Evolutionary conservation across 306 rosid genomes (phyloP).

Genomic region (Castanea mollissima): DNA sequence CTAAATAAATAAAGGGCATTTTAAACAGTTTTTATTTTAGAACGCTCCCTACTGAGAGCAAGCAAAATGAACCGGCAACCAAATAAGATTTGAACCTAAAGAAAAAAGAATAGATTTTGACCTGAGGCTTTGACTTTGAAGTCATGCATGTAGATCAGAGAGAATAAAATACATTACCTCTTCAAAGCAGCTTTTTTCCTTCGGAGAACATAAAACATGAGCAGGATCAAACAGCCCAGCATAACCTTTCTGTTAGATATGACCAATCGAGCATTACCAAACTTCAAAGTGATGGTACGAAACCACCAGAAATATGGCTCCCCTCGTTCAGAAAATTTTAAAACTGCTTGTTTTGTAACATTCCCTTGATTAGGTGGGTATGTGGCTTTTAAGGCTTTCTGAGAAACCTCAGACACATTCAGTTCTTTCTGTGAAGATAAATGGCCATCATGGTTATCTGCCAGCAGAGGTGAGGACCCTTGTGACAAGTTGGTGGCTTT

Average conservation of each 20-base stretch:
- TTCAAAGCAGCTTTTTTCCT: constrained; percentile 56
- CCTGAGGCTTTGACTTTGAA: not conserved
- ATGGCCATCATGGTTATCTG: constrained; percentile 29
- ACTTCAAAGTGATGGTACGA: constrained; percentile 58
- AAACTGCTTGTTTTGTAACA: constrained; percentile 36
- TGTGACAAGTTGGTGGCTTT: constrained; percentile 45
- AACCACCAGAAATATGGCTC: constrained; percentile 68
- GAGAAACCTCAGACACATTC: constrained; percentile 19
- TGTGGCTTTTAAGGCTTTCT: constrained; percentile 25
- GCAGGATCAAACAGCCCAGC: constrained; percentile 57
- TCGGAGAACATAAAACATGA: constrained; percentile 45
- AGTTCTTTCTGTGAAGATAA: constrained; percentile 29
- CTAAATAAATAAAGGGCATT: not conserved
- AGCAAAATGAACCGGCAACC: not conserved
- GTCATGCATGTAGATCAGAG: not conserved
- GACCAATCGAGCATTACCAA: constrained; percentile 49
- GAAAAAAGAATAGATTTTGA: too few species aligned
- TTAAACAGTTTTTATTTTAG: constrained; percentile 5
- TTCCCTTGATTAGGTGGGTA: constrained; percentile 22
- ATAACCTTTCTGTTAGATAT: constrained; percentile 60
- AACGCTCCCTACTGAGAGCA: constrained; percentile 2
- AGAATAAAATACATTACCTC: constrained; percentile 41
- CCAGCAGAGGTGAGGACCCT: constrained; percentile 26
- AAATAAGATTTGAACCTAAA: not conserved
- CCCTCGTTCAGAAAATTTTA: constrained; percentile 49